Percentiles rank a stretch among this genome's conserved stretches.
Conservation (phyloP, 1,139 yeast genomes). For the Hansenula lynferdii region DNA sequence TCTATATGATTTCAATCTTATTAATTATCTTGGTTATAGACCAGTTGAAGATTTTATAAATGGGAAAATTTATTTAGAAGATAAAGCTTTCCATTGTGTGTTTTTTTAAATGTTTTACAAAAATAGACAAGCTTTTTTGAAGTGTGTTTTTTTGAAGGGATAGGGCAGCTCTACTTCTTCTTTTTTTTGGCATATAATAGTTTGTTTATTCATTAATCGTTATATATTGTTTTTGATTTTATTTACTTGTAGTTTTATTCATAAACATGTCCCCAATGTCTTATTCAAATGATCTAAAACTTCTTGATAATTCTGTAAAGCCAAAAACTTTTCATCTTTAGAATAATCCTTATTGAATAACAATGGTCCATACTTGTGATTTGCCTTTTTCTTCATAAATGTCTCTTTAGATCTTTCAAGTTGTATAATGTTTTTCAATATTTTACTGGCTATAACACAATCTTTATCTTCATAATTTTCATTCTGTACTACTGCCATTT, state of each 20-base stretch:
- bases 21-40: not conserved
- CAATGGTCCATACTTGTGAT: not conserved
- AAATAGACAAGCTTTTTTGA: no score
- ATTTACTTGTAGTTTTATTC: not conserved
- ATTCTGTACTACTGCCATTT: not conserved
- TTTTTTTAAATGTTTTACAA: not conserved
- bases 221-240: not conserved
- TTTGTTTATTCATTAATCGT: not conserved
- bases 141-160: not conserved
- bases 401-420: not conserved
- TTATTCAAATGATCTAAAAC: not conserved
- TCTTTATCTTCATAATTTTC: not conserved
- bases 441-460: not conserved
- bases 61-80: not conserved
- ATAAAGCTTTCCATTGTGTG: not conserved
- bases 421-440: not conserved
- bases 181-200: no score
- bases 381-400: not conserved
- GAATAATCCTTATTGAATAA: not conserved
- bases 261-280: not conserved
- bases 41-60: not conserved
- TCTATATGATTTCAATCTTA: not conserved
- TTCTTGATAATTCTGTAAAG: not conserved
- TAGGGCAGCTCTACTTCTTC: no score
- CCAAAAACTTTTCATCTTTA: not conserved